Base-by-base conservation (phyloP, 73 alveolate genomes). In the Breviolum minutum region DNA sequence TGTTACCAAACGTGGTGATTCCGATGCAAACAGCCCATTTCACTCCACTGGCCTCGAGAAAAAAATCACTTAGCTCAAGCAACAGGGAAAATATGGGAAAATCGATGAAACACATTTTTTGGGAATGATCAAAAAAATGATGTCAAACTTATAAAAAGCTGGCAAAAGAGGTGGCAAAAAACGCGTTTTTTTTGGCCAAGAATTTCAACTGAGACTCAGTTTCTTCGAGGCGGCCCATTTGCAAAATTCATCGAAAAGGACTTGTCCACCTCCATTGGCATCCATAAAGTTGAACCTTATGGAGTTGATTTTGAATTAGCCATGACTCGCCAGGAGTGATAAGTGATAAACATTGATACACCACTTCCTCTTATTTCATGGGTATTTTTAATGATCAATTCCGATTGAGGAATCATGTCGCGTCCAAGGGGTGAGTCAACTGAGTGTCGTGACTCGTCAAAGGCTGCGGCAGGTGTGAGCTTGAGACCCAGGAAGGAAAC, bases 201-300 rank as follows among this genome's bases (percentile, higher is more conserved):
- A 73, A 32, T 24, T 79, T 19, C 70, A 8, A 11, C 74, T 32
- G 71, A 68, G 96, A 29, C 22, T n/a, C 97, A 91, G 77, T 30
- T 91, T 94, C 92, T 77, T 76, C 84, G 69, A 30, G 32, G 92
- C 99, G 14, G 92, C 81, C 93, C 92, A 94, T 61, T 94, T 74
- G 99, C 99, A 94, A 32, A 94, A 94, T 48, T 94, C 99, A 32
- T 94, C 99, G 61, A 94, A 94, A 40, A 94, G 99, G 63, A 94
- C 92, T 19, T 29, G 32, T 73, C 99, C 99, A 69, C 99, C 99
- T 40, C 99, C 99, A 29, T 94, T 94, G 81, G 68, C 81, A 70
- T 94, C 97, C 97, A 91, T 91, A 87, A 91, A 91, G 30, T 91
- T 91, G 88, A 91, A 91, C 97, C 97, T 91, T 40, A 40, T n/a